Evolutionary conservation across 768 basidiomycete genomes (phyloP).

Genomic region (Solioccasus polychromus): DNA sequence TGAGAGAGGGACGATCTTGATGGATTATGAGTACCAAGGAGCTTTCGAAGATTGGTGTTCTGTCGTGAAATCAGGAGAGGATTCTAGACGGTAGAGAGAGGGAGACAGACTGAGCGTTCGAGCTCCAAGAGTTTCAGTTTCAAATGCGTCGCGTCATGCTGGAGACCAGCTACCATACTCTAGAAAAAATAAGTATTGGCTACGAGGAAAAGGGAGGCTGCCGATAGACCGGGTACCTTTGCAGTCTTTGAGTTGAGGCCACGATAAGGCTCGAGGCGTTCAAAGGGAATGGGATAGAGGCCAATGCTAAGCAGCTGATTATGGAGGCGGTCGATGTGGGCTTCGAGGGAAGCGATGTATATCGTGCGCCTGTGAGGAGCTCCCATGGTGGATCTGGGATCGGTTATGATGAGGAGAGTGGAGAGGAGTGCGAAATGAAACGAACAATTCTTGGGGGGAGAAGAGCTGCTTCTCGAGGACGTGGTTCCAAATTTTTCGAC

Average conservation of each 20-base stretch:
- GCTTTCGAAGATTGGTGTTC: conserved; percentile 33
- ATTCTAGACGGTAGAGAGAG: not conserved
- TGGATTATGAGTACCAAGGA: conserved; percentile 27
- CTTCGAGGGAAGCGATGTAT: conserved; percentile 70
- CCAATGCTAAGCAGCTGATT: conserved; percentile 51
- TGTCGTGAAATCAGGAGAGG: conserved; percentile 1
- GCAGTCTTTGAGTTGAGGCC: conserved; percentile 77
- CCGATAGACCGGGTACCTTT: conserved; percentile 43
- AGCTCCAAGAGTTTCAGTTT: conserved; percentile 67
- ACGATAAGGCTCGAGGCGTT: conserved; percentile 58
- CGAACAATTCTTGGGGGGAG: conserved; percentile 62
- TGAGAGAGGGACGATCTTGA: conserved; percentile 16
- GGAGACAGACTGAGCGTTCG: conserved; percentile 52
- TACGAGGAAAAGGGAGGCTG: not conserved
- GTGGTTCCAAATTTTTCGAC: conserved; percentile 76
- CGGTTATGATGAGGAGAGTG: too few relatives aligned
- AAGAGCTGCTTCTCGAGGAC: conserved; percentile 73
- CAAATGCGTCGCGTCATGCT: conserved; percentile 57
- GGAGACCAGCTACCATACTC: conserved; percentile 74
- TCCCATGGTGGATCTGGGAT: conserved; percentile 56
- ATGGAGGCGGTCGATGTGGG: conserved; percentile 68
- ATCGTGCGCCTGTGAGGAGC: conserved; percentile 67
- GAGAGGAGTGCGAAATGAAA: conserved; percentile 4
- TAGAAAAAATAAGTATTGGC: conserved; percentile 21
- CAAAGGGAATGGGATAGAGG: conserved; percentile 54